phyloP scores from a whole-genome alignment of 495 filamentous ascomycete species.

The Xylaria longipes region DNA sequence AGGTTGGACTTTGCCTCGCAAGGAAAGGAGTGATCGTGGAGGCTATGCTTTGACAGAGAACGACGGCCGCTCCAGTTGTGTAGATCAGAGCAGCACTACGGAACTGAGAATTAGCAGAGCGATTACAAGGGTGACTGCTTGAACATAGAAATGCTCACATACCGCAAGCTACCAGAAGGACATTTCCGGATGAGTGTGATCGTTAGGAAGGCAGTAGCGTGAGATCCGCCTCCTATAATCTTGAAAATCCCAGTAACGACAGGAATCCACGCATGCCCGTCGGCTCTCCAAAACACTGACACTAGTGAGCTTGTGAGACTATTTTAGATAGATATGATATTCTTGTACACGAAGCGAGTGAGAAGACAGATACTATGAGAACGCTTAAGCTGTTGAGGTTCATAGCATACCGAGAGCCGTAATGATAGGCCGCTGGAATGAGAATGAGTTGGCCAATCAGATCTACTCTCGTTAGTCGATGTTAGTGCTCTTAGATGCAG shows the following conservation, averaged over 20 bases:
- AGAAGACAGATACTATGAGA: background rate
- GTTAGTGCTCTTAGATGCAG: background rate
- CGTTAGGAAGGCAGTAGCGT: background rate
- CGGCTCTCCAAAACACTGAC: background rate
- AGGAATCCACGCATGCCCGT: background rate
- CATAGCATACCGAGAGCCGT: conserved; percentile 3
- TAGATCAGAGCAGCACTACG: background rate
- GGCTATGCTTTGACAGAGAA: background rate
- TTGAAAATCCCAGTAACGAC: background rate
- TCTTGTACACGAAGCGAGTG: background rate
- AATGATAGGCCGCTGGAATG: conserved; percentile 6
- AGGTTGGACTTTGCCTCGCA: background rate
- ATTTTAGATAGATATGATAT: background rate
- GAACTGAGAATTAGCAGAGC: background rate
- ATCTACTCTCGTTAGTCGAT: background rate
- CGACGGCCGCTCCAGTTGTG: background rate
- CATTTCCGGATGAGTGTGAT: background rate
- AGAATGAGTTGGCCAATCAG: background rate
- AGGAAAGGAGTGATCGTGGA: conserved; percentile 1
- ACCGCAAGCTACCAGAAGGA: conserved; percentile 2
- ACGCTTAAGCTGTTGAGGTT: conserved; percentile 10
- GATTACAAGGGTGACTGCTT: background rate
- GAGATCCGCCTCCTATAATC: background rate
- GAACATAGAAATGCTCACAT: background rate
- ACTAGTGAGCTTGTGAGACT: background rate